Percentiles rank a stretch among this genome's conserved stretches.
Conservation (phyloP, 2,329 filamentous ascomycete species). For the Ceratocystis variospora region DNA sequence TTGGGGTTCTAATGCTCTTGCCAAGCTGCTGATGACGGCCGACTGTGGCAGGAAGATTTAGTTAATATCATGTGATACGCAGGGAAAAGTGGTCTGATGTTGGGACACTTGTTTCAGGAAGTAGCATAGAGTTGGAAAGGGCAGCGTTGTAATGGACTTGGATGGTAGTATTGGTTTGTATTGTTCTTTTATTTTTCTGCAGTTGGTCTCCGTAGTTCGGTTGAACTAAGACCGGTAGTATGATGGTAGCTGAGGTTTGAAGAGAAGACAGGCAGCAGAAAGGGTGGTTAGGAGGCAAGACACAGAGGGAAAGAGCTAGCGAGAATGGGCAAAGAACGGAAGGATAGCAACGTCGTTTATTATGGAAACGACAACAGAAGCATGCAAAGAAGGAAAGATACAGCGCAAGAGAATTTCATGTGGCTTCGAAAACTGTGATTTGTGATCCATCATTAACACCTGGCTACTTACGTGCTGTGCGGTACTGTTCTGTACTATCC, state of each 20-base stretch:
- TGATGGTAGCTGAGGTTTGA: neutral
- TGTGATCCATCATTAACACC: too few relatives aligned
- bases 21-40: neutral
- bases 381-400: too few relatives aligned
- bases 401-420: too few relatives aligned
- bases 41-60: neutral
- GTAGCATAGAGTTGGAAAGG: neutral
- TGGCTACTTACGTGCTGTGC: neutral
- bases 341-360: too few relatives aligned
- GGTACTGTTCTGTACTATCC: neutral
- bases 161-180: neutral
- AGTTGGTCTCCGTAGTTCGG: neutral
- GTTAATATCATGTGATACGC: neutral
- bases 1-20: neutral
- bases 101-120: neutral
- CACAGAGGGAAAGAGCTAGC: neutral
- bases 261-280: neutral
- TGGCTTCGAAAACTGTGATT: too few relatives aligned
- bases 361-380: too few relatives aligned
- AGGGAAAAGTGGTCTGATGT: constrained; percentile 4
- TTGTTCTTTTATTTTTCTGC: neutral
- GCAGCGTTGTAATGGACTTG: neutral
- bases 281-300: neutral
- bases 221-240: neutral
- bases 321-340: too few relatives aligned